Percentiles rank a stretch among this genome's conserved stretches.
Conservation (phyloP, 768 basidiomycete genomes). For the Lentinula raphanica region DNA sequence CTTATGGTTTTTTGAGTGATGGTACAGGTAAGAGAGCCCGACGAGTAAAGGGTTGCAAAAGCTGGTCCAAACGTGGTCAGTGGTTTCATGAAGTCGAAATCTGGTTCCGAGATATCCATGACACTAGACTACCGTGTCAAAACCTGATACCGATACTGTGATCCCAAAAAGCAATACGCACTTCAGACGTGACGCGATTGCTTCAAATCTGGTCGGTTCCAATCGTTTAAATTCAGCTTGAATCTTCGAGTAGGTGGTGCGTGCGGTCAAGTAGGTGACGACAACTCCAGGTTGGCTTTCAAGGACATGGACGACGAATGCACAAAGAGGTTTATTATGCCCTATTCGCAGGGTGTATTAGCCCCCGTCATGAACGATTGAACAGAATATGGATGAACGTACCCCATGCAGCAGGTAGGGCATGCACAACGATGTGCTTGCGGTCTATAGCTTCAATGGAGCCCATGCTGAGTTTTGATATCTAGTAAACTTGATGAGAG, state of each 20-base stretch:
- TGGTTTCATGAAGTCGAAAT: not conserved
- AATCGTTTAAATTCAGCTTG: not conserved
- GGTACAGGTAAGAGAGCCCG: not conserved
- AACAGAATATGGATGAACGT: not conserved
- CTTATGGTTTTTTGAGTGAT: not conserved
- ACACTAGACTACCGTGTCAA: not conserved
- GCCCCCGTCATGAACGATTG: too few species aligned
- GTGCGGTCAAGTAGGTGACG: not conserved
- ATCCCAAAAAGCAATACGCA: not conserved
- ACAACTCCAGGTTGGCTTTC: not conserved
- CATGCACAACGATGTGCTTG: not conserved
- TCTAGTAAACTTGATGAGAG: too few species aligned
- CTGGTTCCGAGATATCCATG: not conserved
- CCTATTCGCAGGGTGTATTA: not conserved
- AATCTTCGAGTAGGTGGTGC: not conserved
- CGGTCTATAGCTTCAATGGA: too few species aligned
- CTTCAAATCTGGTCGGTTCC: not conserved
- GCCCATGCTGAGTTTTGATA: too few species aligned
- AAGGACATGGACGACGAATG: not conserved
- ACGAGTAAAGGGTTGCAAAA: not conserved
- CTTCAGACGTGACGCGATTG: not conserved
- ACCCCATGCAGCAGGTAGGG: not conserved
- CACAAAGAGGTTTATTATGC: slow-evolving; percentile 1
- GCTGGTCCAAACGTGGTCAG: not conserved
- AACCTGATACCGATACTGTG: too few species aligned